A percentile compares a stretch with the other conserved stretches of the same genome.
Conservation (phyloP, 164 flowering plant genomes). For the Stephania yunnanensis region DNA sequence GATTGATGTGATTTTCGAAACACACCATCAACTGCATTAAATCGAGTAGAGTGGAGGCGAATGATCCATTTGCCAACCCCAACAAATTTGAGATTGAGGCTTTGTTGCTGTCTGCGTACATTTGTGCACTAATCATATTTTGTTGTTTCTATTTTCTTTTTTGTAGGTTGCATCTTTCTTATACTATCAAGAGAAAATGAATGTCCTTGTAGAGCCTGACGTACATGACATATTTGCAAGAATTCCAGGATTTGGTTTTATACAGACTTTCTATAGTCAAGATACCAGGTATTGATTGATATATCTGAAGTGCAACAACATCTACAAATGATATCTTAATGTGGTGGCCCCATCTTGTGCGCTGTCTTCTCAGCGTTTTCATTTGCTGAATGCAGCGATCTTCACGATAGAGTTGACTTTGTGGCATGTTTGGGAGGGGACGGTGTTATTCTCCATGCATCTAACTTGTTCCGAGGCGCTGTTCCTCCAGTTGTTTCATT, state of each 20-base stretch:
- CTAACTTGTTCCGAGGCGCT: conserved; percentile 88
- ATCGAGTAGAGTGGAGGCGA: no score
- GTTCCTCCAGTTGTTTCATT: conserved; percentile 98
- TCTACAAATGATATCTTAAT: conserved; percentile 7
- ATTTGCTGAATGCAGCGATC: conserved; percentile 55
- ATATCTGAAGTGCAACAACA: conserved; percentile 1
- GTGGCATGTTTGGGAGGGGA: conserved; percentile 99
- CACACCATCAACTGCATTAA: no score
- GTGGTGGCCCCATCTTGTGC: not conserved
- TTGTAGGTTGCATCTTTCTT: conserved; percentile 82
- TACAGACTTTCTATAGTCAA: conserved; percentile 93
- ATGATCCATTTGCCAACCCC: no score
- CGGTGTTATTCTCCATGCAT: conserved; percentile 95
- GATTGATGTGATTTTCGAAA: no score
- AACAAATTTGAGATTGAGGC: no score
- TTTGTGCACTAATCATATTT: conserved; percentile 3
- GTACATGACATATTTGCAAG: conserved; percentile 97
- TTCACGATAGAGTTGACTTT: conserved; percentile 94
- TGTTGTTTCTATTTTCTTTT: conserved; percentile 8
- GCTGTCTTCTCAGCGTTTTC: not conserved
- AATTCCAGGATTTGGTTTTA: conserved; percentile 98
- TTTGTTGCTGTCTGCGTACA: not conserved
- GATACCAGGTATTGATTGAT: conserved; percentile 70
- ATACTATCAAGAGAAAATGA: conserved; percentile 91
- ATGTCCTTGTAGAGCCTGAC: conserved; percentile 95